phyloP scores from a whole-genome alignment of 352 stramenopile genomes.

The Globisporangium heterothallicum region DNA sequence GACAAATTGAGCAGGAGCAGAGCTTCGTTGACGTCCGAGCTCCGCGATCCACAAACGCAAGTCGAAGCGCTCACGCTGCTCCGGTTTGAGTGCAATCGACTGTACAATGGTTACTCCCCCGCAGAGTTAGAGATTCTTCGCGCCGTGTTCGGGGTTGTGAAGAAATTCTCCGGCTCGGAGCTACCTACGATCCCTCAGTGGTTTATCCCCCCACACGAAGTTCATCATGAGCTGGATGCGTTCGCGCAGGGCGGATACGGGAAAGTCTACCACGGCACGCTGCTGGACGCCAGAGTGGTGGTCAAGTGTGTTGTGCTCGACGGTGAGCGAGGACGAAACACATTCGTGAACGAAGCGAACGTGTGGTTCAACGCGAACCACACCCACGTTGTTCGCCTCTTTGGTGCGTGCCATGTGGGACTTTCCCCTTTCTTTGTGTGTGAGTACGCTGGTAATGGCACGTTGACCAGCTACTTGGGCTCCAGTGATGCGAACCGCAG shows the following conservation, averaged over 20 bases:
- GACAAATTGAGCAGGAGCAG: not conserved
- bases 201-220: slow-evolving; percentile 18
- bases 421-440: slow-evolving; percentile 23
- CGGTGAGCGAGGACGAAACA: slow-evolving; percentile 6
- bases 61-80: slow-evolving; percentile 1
- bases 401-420: slow-evolving; percentile 22
- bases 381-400: slow-evolving; percentile 24
- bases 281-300: slow-evolving; percentile 17
- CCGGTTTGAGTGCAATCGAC: not conserved
- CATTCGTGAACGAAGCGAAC: slow-evolving; percentile 11
- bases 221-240: slow-evolving; percentile 10
- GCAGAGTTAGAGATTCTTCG: not conserved
- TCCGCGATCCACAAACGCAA: not conserved
- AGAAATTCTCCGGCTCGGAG: not conserved
- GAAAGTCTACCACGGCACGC: slow-evolving; percentile 15
- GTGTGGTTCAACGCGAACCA: slow-evolving; percentile 25
- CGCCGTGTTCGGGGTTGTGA: not conserved
- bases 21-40: not conserved
- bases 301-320: slow-evolving; percentile 18
- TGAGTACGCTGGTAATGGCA: slow-evolving; percentile 14
- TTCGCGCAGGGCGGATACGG: slow-evolving; percentile 16
- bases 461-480: slow-evolving; percentile 15
- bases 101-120: not conserved
- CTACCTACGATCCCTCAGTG: slow-evolving; percentile 3
- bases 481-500: not conserved